Base-by-base conservation (phyloP, 176 grass and related monocot species). In the Dactylis glomerata region DNA sequence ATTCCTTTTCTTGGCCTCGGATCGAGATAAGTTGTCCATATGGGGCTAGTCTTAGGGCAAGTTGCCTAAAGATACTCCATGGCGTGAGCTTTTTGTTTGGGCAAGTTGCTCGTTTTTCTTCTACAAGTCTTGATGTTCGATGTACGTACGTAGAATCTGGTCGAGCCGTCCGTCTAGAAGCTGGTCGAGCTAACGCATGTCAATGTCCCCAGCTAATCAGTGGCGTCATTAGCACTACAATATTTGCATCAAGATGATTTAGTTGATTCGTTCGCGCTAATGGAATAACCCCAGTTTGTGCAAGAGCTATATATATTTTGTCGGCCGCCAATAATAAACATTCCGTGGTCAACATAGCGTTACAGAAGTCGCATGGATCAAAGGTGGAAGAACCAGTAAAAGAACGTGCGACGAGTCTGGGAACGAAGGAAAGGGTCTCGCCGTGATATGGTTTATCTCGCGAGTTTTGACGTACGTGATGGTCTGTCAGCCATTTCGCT, bases 21-120 rank as follows among this genome's bases (percentile, higher is more conserved):
- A 40, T 68, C 26, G n/a, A 68, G 45, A 44, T 40, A 66, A 8
- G 36, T 37, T 6, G 38, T 41, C 22, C 47, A 50, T 42, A 70
- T 27, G 54, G 66, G 84, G 34, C 54, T 80, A 86, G 36, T 80
- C 75, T 73, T 61, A 17, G 38, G 67, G n/a, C 85, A 75, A 79
- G 38, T 79, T 31, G 78, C 12, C 78, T 65, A 80, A 79, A 65
- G 28, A 47, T 50, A 45, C 71, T 67, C 30, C 42, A 81, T 81
- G 78, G 7, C 34, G 78, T 27, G 11, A 30, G 5, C 42, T 34
- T 34, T 28, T 22, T 45, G 16, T 46, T 80, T 50, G 28, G 14
- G 62, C 83, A 85, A 85, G 73, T 85, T 64, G 83, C 11, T 40
- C 7, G 12, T 77, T 68, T 76, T 78, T 85, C 45, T 31, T 50